These are phyloP conservation scores for Domatiomyces globalis DNA, from an alignment of 2,329 filamentous ascomycete species.

Conservation along the genomic window DNA sequence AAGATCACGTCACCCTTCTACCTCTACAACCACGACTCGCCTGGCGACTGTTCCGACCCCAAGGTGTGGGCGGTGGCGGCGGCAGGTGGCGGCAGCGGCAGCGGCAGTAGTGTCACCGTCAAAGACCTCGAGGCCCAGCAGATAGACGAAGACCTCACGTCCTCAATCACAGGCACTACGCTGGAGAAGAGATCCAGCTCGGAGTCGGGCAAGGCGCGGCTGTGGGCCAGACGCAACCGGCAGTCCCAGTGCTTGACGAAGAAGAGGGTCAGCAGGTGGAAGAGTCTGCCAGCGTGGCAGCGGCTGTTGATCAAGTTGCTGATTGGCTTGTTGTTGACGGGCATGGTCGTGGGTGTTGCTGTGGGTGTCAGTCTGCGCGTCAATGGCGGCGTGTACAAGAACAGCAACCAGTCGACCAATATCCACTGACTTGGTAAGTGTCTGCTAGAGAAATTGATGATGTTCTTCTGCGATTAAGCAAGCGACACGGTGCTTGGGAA, in stretches of 20 bases:
- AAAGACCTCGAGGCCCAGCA: slow-evolving; percentile 24
- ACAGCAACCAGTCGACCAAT: slow-evolving; percentile 20
- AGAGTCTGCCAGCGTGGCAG: slow-evolving; percentile 24
- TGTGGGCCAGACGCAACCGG: slow-evolving; percentile 1
- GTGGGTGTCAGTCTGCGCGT: slow-evolving; percentile 32
- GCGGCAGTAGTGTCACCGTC: slow-evolving; percentile 6
- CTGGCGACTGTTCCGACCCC: slow-evolving; percentile 20
- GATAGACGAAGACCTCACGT: slow-evolving; percentile 10
- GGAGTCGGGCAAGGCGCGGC: neutral
- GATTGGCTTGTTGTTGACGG: slow-evolving; percentile 30
- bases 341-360: slow-evolving; percentile 32
- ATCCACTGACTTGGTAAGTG: neutral
- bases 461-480: neutral
- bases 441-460: neutral
- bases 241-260: slow-evolving; percentile 21
- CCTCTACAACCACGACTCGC: slow-evolving; percentile 27
- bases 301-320: slow-evolving; percentile 26
- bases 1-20: slow-evolving; percentile 33
- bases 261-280: slow-evolving; percentile 20
- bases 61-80: neutral
- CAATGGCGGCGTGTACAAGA: slow-evolving; percentile 31
- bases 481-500: neutral
- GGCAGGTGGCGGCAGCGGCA: neutral
- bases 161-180: slow-evolving; percentile 2
- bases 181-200: slow-evolving; percentile 16